Percentiles rank a stretch among this genome's conserved stretches.
phyloP scores from a whole-genome alignment of 2,329 filamentous ascomycete genomes.

The Didymosphaeria variabile region DNA sequence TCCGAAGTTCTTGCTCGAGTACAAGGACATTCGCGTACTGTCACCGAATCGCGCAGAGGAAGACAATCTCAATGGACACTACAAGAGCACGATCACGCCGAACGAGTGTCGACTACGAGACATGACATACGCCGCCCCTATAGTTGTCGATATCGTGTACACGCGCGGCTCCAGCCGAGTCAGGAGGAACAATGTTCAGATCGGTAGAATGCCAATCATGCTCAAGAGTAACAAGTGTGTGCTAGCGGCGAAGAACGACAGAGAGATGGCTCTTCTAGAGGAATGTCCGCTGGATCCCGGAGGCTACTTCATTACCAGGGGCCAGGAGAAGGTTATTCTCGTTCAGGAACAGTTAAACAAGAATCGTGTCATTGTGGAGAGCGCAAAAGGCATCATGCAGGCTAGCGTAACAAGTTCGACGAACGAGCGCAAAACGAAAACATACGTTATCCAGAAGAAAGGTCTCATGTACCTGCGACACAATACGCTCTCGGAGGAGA shows the following conservation, averaged over 20 bases:
- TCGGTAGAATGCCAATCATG: slow-evolving; percentile 96
- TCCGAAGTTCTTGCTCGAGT: slow-evolving; percentile 88
- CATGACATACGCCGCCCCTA: slow-evolving; percentile 97
- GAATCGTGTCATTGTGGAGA: slow-evolving; percentile 97
- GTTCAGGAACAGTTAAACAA: slow-evolving; percentile 99
- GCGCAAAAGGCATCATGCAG: slow-evolving; percentile 92
- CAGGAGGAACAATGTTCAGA: slow-evolving; percentile 75
- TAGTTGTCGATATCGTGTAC: slow-evolving; percentile 91
- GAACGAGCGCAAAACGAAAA: slow-evolving; percentile 97
- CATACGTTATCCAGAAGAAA: slow-evolving; percentile 93
- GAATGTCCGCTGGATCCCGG: slow-evolving; percentile 96
- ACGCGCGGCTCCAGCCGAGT: slow-evolving; percentile 81
- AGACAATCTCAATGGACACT: slow-evolving; percentile 69
- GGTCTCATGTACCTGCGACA: slow-evolving; percentile 88
- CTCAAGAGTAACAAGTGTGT: slow-evolving; percentile 94
- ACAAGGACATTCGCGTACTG: slow-evolving; percentile 89
- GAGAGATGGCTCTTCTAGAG: slow-evolving; percentile 89
- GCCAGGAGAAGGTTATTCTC: slow-evolving; percentile 97
- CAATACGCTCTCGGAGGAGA: slow-evolving; percentile 89
- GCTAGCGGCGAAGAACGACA: slow-evolving; percentile 81
- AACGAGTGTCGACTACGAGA: slow-evolving; percentile 97
- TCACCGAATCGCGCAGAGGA: slow-evolving; percentile 81
- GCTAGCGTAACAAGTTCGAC: slow-evolving; percentile 94
- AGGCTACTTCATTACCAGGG: slow-evolving; percentile 97
- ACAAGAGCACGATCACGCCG: slow-evolving; percentile 73